Base-by-base conservation (phyloP, 139 green algal genomes). In the Chlamydomonas incerta region DNA sequence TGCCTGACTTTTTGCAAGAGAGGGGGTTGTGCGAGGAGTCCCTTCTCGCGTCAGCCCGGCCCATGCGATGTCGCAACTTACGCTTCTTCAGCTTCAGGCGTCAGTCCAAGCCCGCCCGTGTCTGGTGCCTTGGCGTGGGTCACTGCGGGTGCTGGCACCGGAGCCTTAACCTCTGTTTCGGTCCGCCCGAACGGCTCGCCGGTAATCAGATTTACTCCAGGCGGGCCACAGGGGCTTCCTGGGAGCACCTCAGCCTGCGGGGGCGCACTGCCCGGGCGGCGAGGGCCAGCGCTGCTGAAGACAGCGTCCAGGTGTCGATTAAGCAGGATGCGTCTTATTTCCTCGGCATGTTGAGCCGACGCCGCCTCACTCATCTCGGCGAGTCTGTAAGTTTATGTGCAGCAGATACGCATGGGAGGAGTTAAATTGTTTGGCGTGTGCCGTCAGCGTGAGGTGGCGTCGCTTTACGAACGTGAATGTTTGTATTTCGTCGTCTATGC, bases 231-330 rank as follows among this genome's bases (percentile, higher is more conserved):
- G 23, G 80, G 80, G 3, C 68, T 80, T 15, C 68, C 68, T 8
- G 80, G 80, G 23, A 86, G n/a, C 29, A 86, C 4, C 73, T 86
- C 80, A 8, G 80, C 80, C 34, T 86, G 80, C 20, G 77, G 77
- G 15, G 77, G 77, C 3, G 77, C 77, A 46, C 63, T 74, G 13
- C 77, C 77, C 3, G 77, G 77, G n/a, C 77, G 37, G 2, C 47
- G 65, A 29, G 63, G 76, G 4, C 74, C 69, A 2, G 41, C 41
- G 3, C n/a, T n/a, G 11, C 2, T 17, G 41, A 26, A 33, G 0
- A 83, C 8, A 1, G 50, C 31, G 28, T 85, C 67, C 46, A 85
- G 31, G 62, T 85, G 80, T 21, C 35, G 41, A 50, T 69, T 77
- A 0, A 77, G 47, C 28, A 85, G 34, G 24, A 85, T 85, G 24